Conservation (phyloP, 306 rosid genomes). For the Sphenostylis stenocarpa region DNA sequence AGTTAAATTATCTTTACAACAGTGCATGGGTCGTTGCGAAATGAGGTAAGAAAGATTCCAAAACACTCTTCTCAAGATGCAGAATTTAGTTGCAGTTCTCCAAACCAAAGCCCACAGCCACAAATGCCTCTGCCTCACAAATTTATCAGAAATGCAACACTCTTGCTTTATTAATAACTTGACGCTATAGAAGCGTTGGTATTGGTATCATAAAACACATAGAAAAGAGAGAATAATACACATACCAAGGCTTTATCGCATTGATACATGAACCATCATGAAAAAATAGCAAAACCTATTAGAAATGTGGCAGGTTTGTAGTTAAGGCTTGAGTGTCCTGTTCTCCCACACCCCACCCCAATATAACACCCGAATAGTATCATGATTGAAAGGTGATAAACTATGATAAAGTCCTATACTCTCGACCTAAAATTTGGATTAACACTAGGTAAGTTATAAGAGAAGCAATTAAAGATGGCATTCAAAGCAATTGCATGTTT, state of each 20-base stretch:
- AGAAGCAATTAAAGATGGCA: slow-evolving; percentile 51
- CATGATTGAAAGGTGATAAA: slow-evolving; percentile 34
- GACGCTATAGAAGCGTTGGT: not conserved
- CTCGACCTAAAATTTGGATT: slow-evolving; percentile 36
- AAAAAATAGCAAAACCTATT: not conserved
- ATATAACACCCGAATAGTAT: slow-evolving; percentile 22
- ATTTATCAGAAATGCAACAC: not conserved
- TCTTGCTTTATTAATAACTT: not conserved
- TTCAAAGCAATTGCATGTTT: slow-evolving; percentile 86
- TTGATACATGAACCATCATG: not conserved
- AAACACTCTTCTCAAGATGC: not conserved
- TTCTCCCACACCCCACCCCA: not conserved
- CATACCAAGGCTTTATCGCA: not conserved
- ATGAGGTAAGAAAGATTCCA: not conserved
- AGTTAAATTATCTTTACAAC: slow-evolving; percentile 26
- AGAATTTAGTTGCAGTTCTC: not conserved
- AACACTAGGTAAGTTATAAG: slow-evolving; percentile 27
- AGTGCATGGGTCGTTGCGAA: not conserved
- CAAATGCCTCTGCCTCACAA: not conserved
- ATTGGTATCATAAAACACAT: not conserved
- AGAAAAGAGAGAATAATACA: not conserved
- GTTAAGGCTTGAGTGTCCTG: not conserved
- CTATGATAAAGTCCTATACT: slow-evolving; percentile 36
- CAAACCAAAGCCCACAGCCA: not conserved
- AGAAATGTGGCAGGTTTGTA: not conserved